Evolutionary conservation across 176 grass and related monocot genomes (phyloP).

Genomic region (Tillandsia leiboldiana): DNA sequence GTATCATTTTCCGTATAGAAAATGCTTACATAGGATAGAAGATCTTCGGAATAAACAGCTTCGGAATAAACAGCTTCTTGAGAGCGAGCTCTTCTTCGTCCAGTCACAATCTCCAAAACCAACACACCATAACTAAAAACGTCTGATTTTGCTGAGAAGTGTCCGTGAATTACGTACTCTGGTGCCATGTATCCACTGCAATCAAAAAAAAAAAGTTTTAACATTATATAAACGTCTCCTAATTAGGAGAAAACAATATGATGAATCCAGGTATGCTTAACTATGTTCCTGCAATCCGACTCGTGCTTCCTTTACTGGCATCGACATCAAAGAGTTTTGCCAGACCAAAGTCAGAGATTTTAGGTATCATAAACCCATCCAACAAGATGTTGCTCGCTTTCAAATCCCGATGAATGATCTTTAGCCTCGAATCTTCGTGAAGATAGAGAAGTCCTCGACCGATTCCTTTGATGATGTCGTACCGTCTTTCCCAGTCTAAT

Average conservation of each 20-base stretch:
- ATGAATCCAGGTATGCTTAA: neutral
- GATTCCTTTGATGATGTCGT: constrained; percentile 44
- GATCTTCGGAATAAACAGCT: constrained; percentile 1
- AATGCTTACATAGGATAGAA: constrained; percentile 26
- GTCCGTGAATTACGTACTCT: constrained; percentile 36
- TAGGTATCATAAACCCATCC: constrained; percentile 47
- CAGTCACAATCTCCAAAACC: constrained; percentile 36
- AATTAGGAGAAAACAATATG: neutral
- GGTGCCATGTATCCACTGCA: constrained; percentile 62
- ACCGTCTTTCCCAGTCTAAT: constrained; percentile 2
- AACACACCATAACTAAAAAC: constrained; percentile 50
- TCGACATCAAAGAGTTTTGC: constrained; percentile 38
- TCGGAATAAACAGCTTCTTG: neutral
- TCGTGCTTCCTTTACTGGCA: constrained; percentile 29
- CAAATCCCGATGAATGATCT: constrained; percentile 42
- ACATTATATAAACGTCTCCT: neutral
- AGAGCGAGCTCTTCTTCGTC: constrained; percentile 16
- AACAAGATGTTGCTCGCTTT: constrained; percentile 45
- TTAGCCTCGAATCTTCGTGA: constrained; percentile 48
- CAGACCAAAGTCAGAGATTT: constrained; percentile 57
- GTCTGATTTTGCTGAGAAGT: constrained; percentile 29
- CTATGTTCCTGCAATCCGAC: constrained; percentile 39
- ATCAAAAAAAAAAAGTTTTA: neutral
- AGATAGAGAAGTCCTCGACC: constrained; percentile 47
- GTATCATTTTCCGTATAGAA: too few relatives aligned